phyloP scores from a whole-genome alignment of 495 filamentous ascomycete genomes.

The Oidiodendron maius region DNA sequence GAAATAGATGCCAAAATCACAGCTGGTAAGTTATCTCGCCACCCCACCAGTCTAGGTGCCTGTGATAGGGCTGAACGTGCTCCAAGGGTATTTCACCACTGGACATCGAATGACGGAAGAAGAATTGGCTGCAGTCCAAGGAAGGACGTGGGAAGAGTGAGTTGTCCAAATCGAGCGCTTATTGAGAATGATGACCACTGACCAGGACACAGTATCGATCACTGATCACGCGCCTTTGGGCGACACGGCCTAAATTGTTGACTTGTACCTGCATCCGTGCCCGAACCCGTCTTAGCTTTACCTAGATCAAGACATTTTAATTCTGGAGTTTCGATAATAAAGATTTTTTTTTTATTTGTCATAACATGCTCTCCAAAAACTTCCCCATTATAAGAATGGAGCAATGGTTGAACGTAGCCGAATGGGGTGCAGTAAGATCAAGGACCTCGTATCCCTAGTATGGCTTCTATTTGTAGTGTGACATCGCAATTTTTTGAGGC shows the following conservation, averaged over 20 bases:
- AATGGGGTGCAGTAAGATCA: too few species aligned
- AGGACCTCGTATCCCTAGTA: too few species aligned
- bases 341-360: too few species aligned
- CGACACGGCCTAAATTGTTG: too few species aligned
- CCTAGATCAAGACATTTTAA: background rate
- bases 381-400: too few species aligned
- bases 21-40: conserved; percentile 65
- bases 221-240: conserved; percentile 29
- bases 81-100: conserved; percentile 69
- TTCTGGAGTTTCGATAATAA: background rate
- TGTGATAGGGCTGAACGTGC: conserved; percentile 26
- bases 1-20: conserved; percentile 99
- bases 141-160: conserved; percentile 88
- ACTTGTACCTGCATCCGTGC: conserved; percentile 21
- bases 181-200: conserved; percentile 19
- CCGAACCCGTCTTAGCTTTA: conserved; percentile 9
- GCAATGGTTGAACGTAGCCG: too few species aligned
- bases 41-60: conserved; percentile 4
- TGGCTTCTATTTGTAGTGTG: too few species aligned
- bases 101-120: conserved; percentile 84
- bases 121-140: conserved; percentile 78
- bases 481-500: too few species aligned
- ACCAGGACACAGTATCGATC: conserved; percentile 38
- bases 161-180: conserved; percentile 20
- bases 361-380: too few species aligned